Evolutionary conservation across 257 asterid genomes (phyloP), one percentile per base, ranked within the genome.

Genomic region (Plantago ovata): DNA sequence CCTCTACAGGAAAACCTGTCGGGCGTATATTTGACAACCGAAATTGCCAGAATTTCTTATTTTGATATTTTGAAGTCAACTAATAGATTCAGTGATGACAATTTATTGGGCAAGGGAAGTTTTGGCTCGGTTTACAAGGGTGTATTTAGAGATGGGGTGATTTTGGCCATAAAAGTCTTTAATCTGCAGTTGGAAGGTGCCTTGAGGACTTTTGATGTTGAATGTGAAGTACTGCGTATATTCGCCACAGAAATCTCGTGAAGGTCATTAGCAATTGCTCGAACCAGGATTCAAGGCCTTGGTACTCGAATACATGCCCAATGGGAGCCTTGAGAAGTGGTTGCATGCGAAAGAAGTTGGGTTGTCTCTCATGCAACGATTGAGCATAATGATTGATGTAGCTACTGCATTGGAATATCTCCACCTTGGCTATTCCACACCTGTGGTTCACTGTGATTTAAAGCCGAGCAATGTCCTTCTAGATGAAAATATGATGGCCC

Each of bases 401-500:
- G 72, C 72, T 10, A 60, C 56, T 39, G 79, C 72, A 3, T 13
- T 69, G 44, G 66, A 69, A 20, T 65, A 74, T 61, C 75, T 69
- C n/a, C 72, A 69, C 62, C 50, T 61, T 52, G 69, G 79, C 6
- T 69, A 65, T 22, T 20, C 33, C 10, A 55, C 22, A 18, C 70
- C 72, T 3, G 43, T 69, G n/a, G 56, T 69, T 33, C 79, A 74
- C 19, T 69, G 75, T 28, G 79, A 74, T 69, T 42, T 69, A 56
- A 69, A 74, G 72, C 79, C 79, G 6, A 65, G 69, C 54, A 69
- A 73, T 10, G 48, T 74, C 38, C 63, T 74, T 40, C 53, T 74
- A 9, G 72, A 69, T 38, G 59, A 74, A 6, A 44, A 19, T 50
- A 65, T 74, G 70, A 59, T 55, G 0, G 76, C 63, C 7, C 70